Base-by-base conservation (phyloP, 331 rosid genomes). In the Stylosanthes scabra region DNA sequence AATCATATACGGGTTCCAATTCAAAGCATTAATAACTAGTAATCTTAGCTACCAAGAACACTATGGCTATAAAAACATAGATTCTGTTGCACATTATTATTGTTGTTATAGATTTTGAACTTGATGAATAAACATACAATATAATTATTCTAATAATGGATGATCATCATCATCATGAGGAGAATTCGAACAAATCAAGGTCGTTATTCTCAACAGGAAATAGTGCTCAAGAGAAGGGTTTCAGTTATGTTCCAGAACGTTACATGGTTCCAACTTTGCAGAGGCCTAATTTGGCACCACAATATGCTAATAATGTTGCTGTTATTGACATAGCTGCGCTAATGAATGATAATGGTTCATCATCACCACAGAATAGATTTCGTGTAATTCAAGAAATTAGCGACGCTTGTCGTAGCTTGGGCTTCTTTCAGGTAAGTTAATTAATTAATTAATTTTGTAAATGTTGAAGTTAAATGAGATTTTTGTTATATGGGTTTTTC, bases 221-320 rank as follows among this genome's bases (percentile, higher is more conserved):
- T 2, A 44, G 34, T 64, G 79, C 66, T 41, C 66, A 75, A 74
- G 79, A 66, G 52, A 55, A 44, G 68, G 49, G 61, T 56, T 9
- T 75, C 28, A 55, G 59, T 41, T 28, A 20, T 75, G 68, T 75
- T 0, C 74, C 80, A 66, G 60, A 66, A 66, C 9, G 15, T 15
- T 75, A 31, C 16, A 67, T 66, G 59, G 37, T 75, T 46, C 68
- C 74, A 66, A 66, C 29, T 1, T 14, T 57, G 66, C 50, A 64
- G n/a, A 64, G 72, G n/a, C 58, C 79, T 1, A 63, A 56, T 57
- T 64, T 56, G 40, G 37, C 47, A 55, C 66, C 73, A 7, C 14
- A 75, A 3, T 37, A 56, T 75, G 74, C 80, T 15, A 44, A 16
- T 34, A 44, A 16, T 34, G 40, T 75, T 57, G 52, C 80, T 34